Percentiles rank a stretch among this genome's conserved stretches.
phyloP scores from a whole-genome alignment of 192 early-diverging fungal species.

The Chytriomyces sp. region DNA sequence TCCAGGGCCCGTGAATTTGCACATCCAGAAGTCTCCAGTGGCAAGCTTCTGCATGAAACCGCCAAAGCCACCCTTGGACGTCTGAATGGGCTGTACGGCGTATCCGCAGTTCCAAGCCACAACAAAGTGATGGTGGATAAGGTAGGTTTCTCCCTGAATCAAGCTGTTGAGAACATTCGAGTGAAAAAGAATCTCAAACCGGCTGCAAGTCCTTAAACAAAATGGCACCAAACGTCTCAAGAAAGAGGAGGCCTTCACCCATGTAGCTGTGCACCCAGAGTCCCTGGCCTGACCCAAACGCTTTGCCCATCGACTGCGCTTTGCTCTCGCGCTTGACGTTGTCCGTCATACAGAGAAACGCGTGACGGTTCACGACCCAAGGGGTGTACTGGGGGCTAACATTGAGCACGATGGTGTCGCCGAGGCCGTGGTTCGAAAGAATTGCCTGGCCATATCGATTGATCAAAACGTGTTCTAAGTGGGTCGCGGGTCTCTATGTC shows the following conservation, averaged over 20 bases:
- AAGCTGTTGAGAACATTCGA: not conserved
- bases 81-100: not conserved
- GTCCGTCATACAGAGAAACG: not conserved
- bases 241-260: not conserved
- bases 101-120: constrained; percentile 6
- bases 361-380: not conserved
- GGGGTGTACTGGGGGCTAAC: not conserved
- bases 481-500: not conserved
- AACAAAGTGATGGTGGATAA: constrained; percentile 6
- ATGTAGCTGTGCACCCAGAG: not conserved
- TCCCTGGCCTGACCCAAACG: not conserved
- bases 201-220: constrained; percentile 3
- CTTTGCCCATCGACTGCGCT: not conserved
- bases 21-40: constrained; percentile 3
- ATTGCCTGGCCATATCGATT: constrained; percentile 1
- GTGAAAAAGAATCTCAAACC: not conserved
- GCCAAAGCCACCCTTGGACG: not conserved
- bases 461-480: not conserved
- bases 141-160: not conserved
- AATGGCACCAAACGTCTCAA: constrained; percentile 10
- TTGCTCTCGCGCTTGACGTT: not conserved
- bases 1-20: constrained; percentile 9
- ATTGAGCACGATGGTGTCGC: not conserved
- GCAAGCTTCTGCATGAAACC: not conserved
- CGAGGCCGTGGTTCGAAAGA: not conserved